Conservation (phyloP, 768 basidiomycete species). For the Naganishia friedmannii region DNA sequence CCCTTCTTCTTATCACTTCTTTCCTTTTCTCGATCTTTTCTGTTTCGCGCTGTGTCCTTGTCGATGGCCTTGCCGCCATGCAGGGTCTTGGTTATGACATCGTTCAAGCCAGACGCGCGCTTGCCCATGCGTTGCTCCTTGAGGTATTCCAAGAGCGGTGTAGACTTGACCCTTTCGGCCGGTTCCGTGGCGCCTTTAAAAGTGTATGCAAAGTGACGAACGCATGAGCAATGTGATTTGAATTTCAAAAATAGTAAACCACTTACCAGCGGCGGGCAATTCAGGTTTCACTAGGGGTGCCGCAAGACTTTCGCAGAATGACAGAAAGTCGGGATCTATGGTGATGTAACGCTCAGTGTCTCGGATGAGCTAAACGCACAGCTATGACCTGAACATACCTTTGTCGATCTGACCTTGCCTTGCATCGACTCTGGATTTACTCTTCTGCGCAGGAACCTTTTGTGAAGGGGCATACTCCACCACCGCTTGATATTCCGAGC, state of each 20-base stretch:
- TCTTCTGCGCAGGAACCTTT: constrained; percentile 69
- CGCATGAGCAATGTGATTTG: constrained; percentile 41
- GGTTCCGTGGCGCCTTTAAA: constrained; percentile 50
- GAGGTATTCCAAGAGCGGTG: constrained; percentile 88
- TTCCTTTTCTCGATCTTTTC: constrained; percentile 12
- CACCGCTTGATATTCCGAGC: constrained; percentile 79
- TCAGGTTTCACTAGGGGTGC: constrained; percentile 61
- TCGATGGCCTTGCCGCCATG: neutral
- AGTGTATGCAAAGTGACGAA: neutral
- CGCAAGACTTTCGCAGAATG: constrained; percentile 72
- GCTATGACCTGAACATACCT: constrained; percentile 57
- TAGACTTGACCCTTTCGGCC: constrained; percentile 64
- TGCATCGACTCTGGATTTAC: constrained; percentile 64
- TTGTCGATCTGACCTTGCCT: constrained; percentile 85
- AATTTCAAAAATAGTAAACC: constrained; percentile 51
- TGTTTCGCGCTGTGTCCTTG: constrained; percentile 2
- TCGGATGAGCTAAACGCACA: neutral
- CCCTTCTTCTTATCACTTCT: constrained; percentile 3
- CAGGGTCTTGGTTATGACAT: neutral
- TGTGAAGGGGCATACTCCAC: constrained; percentile 94
- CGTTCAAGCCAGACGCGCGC: neutral
- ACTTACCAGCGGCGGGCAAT: constrained; percentile 24
- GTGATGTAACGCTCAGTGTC: neutral
- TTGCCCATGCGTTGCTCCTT: constrained; percentile 55
- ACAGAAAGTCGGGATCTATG: constrained; percentile 52